Evolutionary conservation across 2,329 filamentous ascomycete species (phyloP).

Genomic region (Pseudogymnoascus destructans): DNA sequence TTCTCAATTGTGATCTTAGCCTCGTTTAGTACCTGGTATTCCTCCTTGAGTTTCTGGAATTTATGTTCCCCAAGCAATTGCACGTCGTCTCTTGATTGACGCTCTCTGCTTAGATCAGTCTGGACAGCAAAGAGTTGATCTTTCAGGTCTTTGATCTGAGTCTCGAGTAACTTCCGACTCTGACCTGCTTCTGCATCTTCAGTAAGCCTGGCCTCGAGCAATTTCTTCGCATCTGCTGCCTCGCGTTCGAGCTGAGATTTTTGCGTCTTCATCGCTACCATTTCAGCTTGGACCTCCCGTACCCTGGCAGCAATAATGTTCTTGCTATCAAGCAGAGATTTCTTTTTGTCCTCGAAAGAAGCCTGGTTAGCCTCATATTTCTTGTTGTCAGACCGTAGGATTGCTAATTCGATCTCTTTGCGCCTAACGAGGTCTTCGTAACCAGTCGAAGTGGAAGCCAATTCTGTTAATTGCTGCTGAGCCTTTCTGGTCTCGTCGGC

Average conservation of each 20-base stretch:
- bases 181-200: conserved; percentile 78
- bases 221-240: conserved; percentile 71
- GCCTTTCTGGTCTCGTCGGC: conserved; percentile 69
- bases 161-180: conserved; percentile 69
- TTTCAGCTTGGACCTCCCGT: conserved; percentile 74
- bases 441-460: conserved; percentile 83
- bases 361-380: conserved; percentile 71
- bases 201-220: conserved; percentile 77
- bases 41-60: conserved; percentile 65
- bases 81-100: conserved; percentile 88
- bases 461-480: conserved; percentile 70
- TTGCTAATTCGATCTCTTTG: conserved; percentile 83
- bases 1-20: conserved; percentile 97
- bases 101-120: conserved; percentile 77
- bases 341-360: conserved; percentile 66
- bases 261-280: conserved; percentile 74
- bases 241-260: conserved; percentile 78
- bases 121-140: conserved; percentile 72
- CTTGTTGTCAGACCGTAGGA: conserved; percentile 74
- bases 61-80: conserved; percentile 84
- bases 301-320: conserved; percentile 64
- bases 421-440: conserved; percentile 88
- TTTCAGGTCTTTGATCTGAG: conserved; percentile 80
- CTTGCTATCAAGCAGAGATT: conserved; percentile 57
- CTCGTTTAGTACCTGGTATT: conserved; percentile 78